Evolutionary conservation across 352 stramenopile genomes (phyloP).

Genomic region (Albugo laibachii): DNA sequence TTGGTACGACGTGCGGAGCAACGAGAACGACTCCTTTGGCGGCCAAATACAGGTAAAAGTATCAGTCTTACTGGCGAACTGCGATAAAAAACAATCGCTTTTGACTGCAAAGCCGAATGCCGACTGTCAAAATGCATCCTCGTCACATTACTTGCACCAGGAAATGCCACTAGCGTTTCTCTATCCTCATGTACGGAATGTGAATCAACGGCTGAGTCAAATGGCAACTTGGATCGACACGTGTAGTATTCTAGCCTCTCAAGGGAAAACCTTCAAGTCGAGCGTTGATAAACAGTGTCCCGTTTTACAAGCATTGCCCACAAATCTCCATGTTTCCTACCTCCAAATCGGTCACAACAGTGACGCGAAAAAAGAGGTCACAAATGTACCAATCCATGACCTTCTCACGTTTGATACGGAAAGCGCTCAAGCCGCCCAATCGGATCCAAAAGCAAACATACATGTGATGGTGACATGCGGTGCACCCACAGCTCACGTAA

Average conservation of each 20-base stretch:
- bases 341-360: conserved; percentile 59
- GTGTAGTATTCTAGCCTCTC: conserved; percentile 32
- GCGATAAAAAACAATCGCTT: not conserved
- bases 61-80: conserved; percentile 44
- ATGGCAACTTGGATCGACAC: conserved; percentile 50
- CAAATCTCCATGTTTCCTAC: conserved; percentile 69
- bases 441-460: conserved; percentile 13
- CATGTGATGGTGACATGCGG: conserved; percentile 62
- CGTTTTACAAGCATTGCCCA: conserved; percentile 62
- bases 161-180: conserved; percentile 48
- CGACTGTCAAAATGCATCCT: not conserved
- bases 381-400: not conserved
- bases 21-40: conserved; percentile 28
- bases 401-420: not conserved
- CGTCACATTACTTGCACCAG: not conserved
- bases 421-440: not conserved
- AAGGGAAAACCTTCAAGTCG: conserved; percentile 72
- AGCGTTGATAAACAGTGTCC: conserved; percentile 62
- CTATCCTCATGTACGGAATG: conserved; percentile 43
- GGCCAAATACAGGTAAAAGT: conserved; percentile 57
- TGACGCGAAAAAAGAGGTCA: conserved; percentile 9
- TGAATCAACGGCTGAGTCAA: conserved; percentile 37
- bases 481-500: conserved; percentile 56
- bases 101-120: not conserved
- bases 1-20: conserved; percentile 57